Conservation (phyloP, 176 grass and related monocot genomes). For the barley (Hordeum vulgare) region MorexV3_pseudomolecules_assembly NC_058520.1:14228010-14228509, state of each 20-base stretch:
- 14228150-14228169: slow-evolving; percentile 58
- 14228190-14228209: slow-evolving; percentile 32
- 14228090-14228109: slow-evolving; percentile 41
- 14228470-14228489: slow-evolving; percentile 40
- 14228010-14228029: slow-evolving; percentile 57
- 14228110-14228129: slow-evolving; percentile 19
- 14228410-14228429: not conserved
- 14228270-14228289: slow-evolving; percentile 37
- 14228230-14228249: slow-evolving; percentile 25
- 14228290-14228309: slow-evolving; percentile 54
- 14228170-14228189: slow-evolving; percentile 5
- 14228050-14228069: slow-evolving; percentile 42
- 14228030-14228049: slow-evolving; percentile 40
- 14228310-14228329: not conserved
- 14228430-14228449: not conserved
- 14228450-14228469: slow-evolving; percentile 6
- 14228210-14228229: slow-evolving; percentile 9
- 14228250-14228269: not conserved
- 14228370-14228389: slow-evolving; percentile 40
- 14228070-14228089: slow-evolving; percentile 62
- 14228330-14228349: slow-evolving; percentile 41
- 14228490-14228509: slow-evolving; percentile 38
- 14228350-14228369: slow-evolving; percentile 26
- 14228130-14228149: slow-evolving; percentile 38
- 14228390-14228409: slow-evolving; percentile 10